Evolutionary conservation across 2,329 filamentous ascomycete species (phyloP).

Genomic region (Aspergillus caelatus): DNA sequence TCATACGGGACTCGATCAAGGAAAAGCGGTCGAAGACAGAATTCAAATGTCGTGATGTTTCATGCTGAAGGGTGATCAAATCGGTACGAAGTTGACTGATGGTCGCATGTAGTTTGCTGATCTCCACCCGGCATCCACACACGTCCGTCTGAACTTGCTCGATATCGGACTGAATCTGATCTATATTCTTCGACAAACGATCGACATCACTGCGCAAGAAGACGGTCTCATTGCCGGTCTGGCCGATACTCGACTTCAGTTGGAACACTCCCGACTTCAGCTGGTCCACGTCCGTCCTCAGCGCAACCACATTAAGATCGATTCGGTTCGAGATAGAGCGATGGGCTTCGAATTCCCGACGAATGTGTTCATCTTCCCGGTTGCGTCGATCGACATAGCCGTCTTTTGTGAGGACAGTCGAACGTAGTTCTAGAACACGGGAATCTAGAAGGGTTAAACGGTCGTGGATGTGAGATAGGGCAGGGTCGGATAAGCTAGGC

Average conservation of each 20-base stretch:
- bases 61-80: constrained; percentile 37
- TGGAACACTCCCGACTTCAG: constrained; percentile 40
- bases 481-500: constrained; percentile 36
- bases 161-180: constrained; percentile 39
- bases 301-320: constrained; percentile 37
- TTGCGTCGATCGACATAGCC: constrained; percentile 43
- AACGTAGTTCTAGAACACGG: constrained; percentile 40
- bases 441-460: constrained; percentile 43
- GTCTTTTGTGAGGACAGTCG: constrained; percentile 42
- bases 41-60: constrained; percentile 34
- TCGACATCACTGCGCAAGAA: constrained; percentile 41
- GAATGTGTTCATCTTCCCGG: constrained; percentile 42
- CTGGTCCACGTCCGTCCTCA: constrained; percentile 41
- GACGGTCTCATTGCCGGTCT: constrained; percentile 36
- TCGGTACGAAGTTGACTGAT: constrained; percentile 42
- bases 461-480: constrained; percentile 41
- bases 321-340: constrained; percentile 39
- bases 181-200: constrained; percentile 40
- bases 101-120: constrained; percentile 39
- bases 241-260: constrained; percentile 36
- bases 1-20: constrained; percentile 37
- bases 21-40: constrained; percentile 32
- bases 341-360: constrained; percentile 42
- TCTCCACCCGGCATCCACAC: constrained; percentile 38
- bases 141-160: constrained; percentile 38